A percentile compares a stretch with the other conserved stretches of the same genome.
phyloP scores from a whole-genome alignment of 2,329 filamentous ascomycete genomes.

The Trichocomaceae sp. region DNA sequence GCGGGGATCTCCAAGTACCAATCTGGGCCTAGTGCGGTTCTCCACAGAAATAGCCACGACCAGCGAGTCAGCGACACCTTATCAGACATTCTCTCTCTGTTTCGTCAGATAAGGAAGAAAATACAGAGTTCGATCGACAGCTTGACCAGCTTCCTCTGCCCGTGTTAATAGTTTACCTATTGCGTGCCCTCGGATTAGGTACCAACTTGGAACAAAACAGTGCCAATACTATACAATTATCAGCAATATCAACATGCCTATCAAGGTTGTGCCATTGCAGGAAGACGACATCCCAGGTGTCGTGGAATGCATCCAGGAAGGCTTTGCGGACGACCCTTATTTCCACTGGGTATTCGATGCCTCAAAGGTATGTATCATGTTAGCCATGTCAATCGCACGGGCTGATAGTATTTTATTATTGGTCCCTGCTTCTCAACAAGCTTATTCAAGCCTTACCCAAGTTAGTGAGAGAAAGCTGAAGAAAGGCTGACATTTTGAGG shows the following conservation, averaged over 20 bases:
- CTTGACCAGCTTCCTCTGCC: no score
- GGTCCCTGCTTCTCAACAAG: no score
- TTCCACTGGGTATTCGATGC: conserved; percentile 60
- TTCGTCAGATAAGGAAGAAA: no score
- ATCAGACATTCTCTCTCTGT: no score
- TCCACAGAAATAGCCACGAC: not conserved
- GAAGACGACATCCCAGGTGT: conserved; percentile 57
- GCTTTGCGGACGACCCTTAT: conserved; percentile 62
- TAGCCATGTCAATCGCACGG: not conserved
- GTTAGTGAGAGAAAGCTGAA: not conserved
- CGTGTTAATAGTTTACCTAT: no score
- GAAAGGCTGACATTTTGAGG: conserved; percentile 13
- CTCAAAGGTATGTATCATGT: conserved; percentile 42
- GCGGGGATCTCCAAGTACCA: not conserved
- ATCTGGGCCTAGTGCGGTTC: not conserved
- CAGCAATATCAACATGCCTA: conserved; percentile 19
- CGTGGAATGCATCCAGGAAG: conserved; percentile 59
- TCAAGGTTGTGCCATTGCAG: conserved; percentile 51
- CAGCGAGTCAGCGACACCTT: no score
- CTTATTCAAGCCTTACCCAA: not conserved
- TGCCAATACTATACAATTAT: no score
- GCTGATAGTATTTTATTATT: no score
- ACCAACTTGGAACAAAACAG: not conserved
- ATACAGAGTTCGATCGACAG: no score
- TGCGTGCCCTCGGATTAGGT: no score